Conservation (phyloP, 805 yeast species). For the Yamadazyma ubonensis region DNA sequence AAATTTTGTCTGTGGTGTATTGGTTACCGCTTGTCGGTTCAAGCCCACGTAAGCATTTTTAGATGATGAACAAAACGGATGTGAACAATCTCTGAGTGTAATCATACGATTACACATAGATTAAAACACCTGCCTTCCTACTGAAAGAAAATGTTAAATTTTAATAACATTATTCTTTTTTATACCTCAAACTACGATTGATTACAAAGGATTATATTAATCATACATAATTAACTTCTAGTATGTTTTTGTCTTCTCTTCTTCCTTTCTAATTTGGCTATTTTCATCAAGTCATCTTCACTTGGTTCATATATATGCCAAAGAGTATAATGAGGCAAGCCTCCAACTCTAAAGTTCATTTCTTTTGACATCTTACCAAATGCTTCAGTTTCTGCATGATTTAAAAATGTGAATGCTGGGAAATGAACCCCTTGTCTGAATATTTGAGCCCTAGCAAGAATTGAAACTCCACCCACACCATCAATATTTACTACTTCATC, state of each 20-base stretch:
- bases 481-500: slow-evolving; percentile 68
- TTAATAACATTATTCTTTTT: slow-evolving; percentile 2
- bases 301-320: slow-evolving; percentile 93
- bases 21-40: slow-evolving; percentile 17
- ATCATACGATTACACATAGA: slow-evolving; percentile 41
- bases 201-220: neutral
- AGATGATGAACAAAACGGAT: slow-evolving; percentile 47
- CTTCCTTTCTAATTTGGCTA: slow-evolving; percentile 66
- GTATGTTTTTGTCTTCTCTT: slow-evolving; percentile 43
- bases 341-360: slow-evolving; percentile 83
- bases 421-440: slow-evolving; percentile 79
- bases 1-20: slow-evolving; percentile 10
- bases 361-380: slow-evolving; percentile 77
- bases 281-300: slow-evolving; percentile 73
- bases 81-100: slow-evolving; percentile 51
- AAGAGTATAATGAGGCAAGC: slow-evolving; percentile 83
- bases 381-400: slow-evolving; percentile 88
- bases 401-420: slow-evolving; percentile 80
- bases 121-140: slow-evolving; percentile 51
- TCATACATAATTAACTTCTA: neutral
- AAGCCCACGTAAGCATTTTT: slow-evolving; percentile 18
- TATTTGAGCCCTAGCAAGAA: slow-evolving; percentile 68
- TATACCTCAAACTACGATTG: neutral
- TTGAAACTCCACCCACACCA: slow-evolving; percentile 88
- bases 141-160: slow-evolving; percentile 26